These are phyloP conservation scores for Petunia axillaris DNA, from an alignment of 257 asterid species.

Conservation along the genomic window DNA sequence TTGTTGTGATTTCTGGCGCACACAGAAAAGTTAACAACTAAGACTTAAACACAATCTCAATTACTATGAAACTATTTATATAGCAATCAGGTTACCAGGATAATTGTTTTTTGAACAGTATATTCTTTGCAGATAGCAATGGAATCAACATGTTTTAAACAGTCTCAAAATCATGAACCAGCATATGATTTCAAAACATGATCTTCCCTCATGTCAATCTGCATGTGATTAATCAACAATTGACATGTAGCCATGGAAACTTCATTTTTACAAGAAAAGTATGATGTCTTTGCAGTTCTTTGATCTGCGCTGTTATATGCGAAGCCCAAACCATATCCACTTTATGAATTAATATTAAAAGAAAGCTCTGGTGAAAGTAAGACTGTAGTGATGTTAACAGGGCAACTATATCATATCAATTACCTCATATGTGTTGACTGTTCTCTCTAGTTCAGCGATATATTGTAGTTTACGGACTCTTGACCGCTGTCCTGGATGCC, in stretches of 20 bases:
- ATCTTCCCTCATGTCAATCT: neutral
- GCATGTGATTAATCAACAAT: constrained; percentile 3
- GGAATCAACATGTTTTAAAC: neutral
- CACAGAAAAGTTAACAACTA: neutral
- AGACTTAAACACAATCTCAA: neutral
- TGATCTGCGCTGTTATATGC: neutral
- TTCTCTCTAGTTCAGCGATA: constrained; percentile 78
- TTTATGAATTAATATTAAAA: neutral
- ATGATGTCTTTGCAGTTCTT: neutral
- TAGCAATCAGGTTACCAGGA: neutral
- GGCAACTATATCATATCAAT: neutral
- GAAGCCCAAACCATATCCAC: neutral
- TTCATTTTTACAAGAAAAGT: neutral
- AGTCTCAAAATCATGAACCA: neutral
- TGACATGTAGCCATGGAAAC: neutral
- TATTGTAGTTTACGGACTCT: constrained; percentile 81
- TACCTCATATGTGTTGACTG: constrained; percentile 72
- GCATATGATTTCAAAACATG: neutral
- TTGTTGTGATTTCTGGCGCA: neutral
- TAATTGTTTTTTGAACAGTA: neutral
- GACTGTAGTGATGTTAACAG: neutral
- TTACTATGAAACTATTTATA: neutral
- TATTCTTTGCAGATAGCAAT: neutral
- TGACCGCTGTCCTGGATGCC: constrained; percentile 88
- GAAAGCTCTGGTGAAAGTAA: neutral